Base-by-base conservation (phyloP, 192 early-diverging fungal genomes). In the Rhizophagus prolifer region DNA sequence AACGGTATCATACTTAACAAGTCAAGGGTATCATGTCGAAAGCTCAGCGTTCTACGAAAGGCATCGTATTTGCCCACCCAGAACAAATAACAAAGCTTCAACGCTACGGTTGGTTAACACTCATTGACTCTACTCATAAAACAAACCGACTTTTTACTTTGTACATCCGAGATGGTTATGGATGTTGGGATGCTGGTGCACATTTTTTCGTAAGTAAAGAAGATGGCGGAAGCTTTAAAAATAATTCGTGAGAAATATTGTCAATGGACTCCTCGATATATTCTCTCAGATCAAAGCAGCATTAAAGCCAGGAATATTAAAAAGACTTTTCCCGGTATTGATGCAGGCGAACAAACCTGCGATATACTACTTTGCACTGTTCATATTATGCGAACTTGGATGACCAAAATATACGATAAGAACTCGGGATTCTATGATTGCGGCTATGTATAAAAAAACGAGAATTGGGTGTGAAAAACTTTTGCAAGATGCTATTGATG, bases 291-390 rank as follows among this genome's bases (percentile, higher is more conserved):
- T 31, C 30, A 71, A 34, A 78, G 75, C 13, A 50, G 41, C 28
- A 61, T 71, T 3, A 70, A 77, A 14, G 31, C 61, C 25, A 60
- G 50, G 10, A 41, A 46, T 61, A 78, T 80, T 64, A 76, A 77
- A 41, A 62, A 23, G 26, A 31, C 69, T 38, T 80, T 31, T 31
- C 2, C 30, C 30, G 30, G 30, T 31, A 31, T 31, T 31, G 30
- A 78, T 70, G 59, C 74, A 0, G 60, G 62, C 30, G 2, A 70
- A 5, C 8, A 9, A 25, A 31, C n/a, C 2, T 31, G 30, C 2
- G 30, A 72, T 25, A 72, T 78, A 34, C 38, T 80, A 19, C 44
- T 71, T 60, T 81, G 66, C 25, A 73, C 64, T 19, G 21, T 77
- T 46, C 76, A 81, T 58, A 70, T 66, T 25, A 81, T 81, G 76